Conservation (phyloP, 176 grass and related monocot species). For the Eragrostis nindensis region DNA sequence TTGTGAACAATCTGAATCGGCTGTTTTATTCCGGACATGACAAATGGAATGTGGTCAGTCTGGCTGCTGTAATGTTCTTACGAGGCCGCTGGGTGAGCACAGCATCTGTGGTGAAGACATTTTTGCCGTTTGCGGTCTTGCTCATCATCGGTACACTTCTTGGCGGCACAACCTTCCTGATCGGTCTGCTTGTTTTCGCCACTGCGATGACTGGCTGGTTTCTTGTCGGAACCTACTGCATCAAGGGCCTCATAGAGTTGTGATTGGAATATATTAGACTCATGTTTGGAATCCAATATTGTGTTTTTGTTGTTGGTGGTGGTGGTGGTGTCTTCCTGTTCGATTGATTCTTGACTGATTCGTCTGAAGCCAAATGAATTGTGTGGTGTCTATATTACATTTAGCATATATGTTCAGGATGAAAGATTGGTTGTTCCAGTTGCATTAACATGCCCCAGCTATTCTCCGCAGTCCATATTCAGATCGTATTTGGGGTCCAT, state of each 20-base stretch:
- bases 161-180: conserved; percentile 56
- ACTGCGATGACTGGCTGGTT: conserved; percentile 73
- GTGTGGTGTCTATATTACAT: conserved; percentile 2
- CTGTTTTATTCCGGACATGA: conserved; percentile 62
- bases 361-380: neutral
- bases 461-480: neutral
- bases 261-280: conserved; percentile 29
- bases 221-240: conserved; percentile 80
- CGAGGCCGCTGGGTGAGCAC: conserved; percentile 68
- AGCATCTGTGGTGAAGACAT: conserved; percentile 53
- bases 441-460: neutral
- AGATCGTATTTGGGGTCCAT: neutral
- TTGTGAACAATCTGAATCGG: conserved; percentile 81
- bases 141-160: conserved; percentile 52
- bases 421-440: neutral
- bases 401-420: neutral
- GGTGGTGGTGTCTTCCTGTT: neutral
- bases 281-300: neutral
- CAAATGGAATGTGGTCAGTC: conserved; percentile 87
- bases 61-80: conserved; percentile 73
- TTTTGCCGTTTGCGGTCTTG: conserved; percentile 56
- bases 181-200: conserved; percentile 49
- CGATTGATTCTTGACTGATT: neutral
- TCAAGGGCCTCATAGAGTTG: conserved; percentile 81
- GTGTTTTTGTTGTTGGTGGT: neutral